These are phyloP conservation scores for Nicotiana benthamiana DNA, from an alignment of 257 asterid species.

Conservation along the genomic window DNA sequence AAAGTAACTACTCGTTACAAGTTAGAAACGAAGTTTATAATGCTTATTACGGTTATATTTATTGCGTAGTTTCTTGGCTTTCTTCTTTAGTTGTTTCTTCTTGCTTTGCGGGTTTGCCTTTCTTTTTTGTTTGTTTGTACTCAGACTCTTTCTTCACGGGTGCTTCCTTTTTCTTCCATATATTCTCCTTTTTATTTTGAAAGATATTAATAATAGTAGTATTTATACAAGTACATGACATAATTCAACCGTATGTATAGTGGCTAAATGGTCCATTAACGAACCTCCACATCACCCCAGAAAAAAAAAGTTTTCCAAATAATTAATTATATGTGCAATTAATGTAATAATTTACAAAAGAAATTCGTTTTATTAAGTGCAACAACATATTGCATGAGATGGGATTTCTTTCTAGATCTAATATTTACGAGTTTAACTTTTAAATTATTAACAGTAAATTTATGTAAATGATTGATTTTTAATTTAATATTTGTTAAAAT, in stretches of 20 bases:
- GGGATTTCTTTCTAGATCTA: no score
- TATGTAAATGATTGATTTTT: no score
- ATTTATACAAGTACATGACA: not conserved
- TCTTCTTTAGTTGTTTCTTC: not conserved
- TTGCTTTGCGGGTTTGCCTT: slow-evolving; percentile 4
- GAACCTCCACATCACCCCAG: no score
- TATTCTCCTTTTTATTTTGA: not conserved
- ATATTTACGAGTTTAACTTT: no score
- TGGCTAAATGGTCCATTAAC: not conserved
- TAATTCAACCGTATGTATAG: not conserved
- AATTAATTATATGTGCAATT: not conserved
- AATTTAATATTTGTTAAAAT: no score
- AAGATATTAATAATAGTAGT: not conserved
- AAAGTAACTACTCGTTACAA: no score
- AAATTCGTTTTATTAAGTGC: no score
- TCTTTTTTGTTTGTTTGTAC: not conserved
- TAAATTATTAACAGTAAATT: no score
- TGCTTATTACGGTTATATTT: not conserved
- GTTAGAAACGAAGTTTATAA: not conserved
- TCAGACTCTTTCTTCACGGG: not conserved
- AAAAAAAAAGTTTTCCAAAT: not conserved
- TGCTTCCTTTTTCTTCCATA: not conserved
- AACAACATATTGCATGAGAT: no score
- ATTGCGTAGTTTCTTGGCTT: slow-evolving; percentile 6
- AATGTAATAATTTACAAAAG: no score